Evolutionary conservation across 305 asterid species (phyloP), one percentile per base, ranked within the genome.

Genomic region (Euphrasia arctica): DNA sequence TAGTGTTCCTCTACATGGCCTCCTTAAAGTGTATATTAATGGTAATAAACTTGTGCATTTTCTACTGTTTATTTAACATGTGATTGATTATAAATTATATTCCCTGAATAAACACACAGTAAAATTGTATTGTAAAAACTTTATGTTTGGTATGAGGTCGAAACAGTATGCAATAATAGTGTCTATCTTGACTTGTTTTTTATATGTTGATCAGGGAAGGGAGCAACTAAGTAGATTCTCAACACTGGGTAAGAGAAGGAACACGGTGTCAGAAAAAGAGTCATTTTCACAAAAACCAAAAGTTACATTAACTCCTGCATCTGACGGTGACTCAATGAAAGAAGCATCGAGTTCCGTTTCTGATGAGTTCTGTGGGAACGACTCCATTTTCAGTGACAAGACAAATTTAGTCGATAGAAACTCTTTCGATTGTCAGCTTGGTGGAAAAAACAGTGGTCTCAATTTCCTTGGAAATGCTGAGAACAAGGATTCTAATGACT

Each of bases 401-500:
- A 69, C 70, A 65, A 66, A 77, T 61, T 70, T 67, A 69, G 83
- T 70, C 64, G 86, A 75, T 68, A 74, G 72, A 48, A 71, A 66
- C 78, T 54, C 89, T 14, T 80, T 82, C 47, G 66, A 71, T 75
- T 85, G 83, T 76, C 77, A 88, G 29, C 85, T 83, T 43, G 81
- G 79, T 60, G 85, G 76, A 45, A 65, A 78, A 32, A 63, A 80
- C 66, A 72, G 60, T 70, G 81, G 73, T 76, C 72, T 78, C 60
- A 67, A 69, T 72, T 80, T 80, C 78, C 76, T 88, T 42, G 87
- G 69, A 63, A 75, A 75, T 64, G 69, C 61, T 3, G 93, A 74
- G 54, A 82, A 66, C 61, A 86, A 79, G 72, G 87, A 80, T 77
- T 74, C 92, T 42, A 72, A 75, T 64, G 92, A 90, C 69, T 77